Conservation (phyloP, 1,284 basidiomycete genomes). For the Wallemia mellicola region DNA sequence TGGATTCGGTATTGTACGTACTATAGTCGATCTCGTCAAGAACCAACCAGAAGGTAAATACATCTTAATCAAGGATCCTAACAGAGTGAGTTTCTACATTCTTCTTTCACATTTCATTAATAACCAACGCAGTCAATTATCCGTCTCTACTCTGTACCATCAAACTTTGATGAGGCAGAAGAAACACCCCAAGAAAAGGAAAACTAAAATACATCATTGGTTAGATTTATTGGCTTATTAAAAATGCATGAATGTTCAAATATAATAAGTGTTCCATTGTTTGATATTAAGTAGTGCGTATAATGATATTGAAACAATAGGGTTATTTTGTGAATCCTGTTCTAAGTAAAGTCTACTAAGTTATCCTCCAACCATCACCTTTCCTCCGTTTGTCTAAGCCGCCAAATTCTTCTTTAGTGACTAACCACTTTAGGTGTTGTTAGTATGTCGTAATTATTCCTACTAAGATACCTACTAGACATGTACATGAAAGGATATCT, state of each 20-base stretch:
- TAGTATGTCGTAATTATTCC: neutral
- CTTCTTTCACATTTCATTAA: neutral
- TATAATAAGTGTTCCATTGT: no score
- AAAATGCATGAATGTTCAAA: no score
- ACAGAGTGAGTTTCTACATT: constrained; percentile 33
- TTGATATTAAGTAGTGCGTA: no score
- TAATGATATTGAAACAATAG: no score
- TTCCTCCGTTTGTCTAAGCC: neutral
- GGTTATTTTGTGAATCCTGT: neutral
- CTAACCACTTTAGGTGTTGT: neutral
- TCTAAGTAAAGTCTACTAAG: neutral
- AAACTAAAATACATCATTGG: constrained; percentile 1
- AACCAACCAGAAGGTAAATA: constrained; percentile 92
- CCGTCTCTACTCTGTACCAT: constrained; percentile 70
- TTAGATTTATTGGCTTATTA: no score
- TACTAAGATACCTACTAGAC: neutral
- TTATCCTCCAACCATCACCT: neutral
- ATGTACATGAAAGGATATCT: neutral
- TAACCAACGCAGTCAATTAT: constrained; percentile 44
- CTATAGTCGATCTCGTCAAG: constrained; percentile 67
- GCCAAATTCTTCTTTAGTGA: neutral
- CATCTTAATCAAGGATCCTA: constrained; percentile 79
- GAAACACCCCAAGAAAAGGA: constrained; percentile 25
- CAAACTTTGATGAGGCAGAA: constrained; percentile 25
- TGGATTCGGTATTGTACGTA: constrained; percentile 95